phyloP scores from a whole-genome alignment of 2,329 filamentous ascomycete genomes.

The Ophiostoma quercus region DNA sequence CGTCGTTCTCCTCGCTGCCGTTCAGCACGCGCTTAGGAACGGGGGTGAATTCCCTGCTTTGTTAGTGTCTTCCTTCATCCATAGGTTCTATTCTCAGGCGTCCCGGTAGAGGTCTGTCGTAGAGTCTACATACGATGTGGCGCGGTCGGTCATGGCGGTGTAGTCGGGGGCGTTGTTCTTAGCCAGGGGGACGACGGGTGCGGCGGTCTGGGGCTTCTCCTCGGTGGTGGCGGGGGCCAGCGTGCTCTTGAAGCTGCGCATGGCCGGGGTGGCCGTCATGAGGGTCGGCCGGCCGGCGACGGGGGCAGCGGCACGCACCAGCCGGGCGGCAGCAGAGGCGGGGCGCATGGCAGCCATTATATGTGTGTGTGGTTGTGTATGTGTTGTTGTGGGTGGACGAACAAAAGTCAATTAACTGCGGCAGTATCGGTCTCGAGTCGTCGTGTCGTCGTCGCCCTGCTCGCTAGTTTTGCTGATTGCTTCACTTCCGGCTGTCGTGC shows the following conservation, averaged over 20 bases:
- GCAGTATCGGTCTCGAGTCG: neutral
- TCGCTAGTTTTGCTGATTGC: conserved; percentile 16
- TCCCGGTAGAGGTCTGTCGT: neutral
- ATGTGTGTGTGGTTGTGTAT: neutral
- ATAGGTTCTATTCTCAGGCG: no score
- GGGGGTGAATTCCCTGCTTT: conserved; percentile 78
- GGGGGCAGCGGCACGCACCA: conserved; percentile 41
- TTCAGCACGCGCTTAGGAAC: conserved; percentile 86
- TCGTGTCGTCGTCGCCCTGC: conserved; percentile 11
- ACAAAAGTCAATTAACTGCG: no score
- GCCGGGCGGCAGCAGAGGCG: conserved; percentile 44
- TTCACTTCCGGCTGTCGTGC: conserved; percentile 12
- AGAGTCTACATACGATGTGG: conserved; percentile 69
- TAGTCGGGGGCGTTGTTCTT: conserved; percentile 70
- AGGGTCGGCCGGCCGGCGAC: conserved; percentile 29
- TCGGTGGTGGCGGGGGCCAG: conserved; percentile 41
- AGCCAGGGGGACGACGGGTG: conserved; percentile 39
- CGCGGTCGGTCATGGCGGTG: conserved; percentile 73
- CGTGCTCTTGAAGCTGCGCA: conserved; percentile 53
- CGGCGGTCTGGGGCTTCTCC: conserved; percentile 33
- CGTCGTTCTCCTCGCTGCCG: conserved; percentile 73
- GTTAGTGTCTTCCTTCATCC: neutral
- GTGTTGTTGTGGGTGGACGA: neutral
- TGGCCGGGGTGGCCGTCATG: conserved; percentile 35
- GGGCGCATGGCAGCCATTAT: conserved; percentile 63